A percentile compares a stretch with the other conserved stretches of the same genome.
These are phyloP conservation scores for Neurospora sp. DNA, from an alignment of 495 filamentous ascomycete genomes.

Conservation along the genomic window DNA sequence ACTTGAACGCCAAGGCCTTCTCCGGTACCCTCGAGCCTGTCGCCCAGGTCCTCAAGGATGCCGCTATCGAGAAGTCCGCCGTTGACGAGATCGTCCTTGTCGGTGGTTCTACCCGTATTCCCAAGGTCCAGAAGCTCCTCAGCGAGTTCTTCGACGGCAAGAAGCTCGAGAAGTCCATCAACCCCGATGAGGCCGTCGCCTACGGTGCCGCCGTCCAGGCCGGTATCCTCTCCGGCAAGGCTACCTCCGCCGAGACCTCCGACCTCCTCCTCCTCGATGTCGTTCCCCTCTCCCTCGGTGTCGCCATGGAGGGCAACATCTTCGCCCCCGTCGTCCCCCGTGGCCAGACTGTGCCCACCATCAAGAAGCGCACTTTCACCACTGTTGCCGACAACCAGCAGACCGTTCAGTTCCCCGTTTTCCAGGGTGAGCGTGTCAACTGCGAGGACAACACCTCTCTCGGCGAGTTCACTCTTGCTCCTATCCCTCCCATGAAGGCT, in stretches of 20 bases:
- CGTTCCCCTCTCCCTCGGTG: constrained; percentile 93
- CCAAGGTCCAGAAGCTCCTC: constrained; percentile 95
- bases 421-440: constrained; percentile 98
- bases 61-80: constrained; percentile 84
- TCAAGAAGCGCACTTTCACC: constrained; percentile 96
- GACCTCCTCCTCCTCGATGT: constrained; percentile 96
- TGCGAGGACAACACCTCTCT: constrained; percentile 99
- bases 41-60: constrained; percentile 95
- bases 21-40: constrained; percentile 93
- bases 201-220: constrained; percentile 99
- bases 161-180: constrained; percentile 99
- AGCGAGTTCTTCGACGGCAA: constrained; percentile 99
- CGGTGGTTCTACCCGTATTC: constrained; percentile 98
- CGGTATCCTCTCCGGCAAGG: constrained; percentile 95
- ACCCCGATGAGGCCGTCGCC: constrained; percentile 97
- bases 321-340: constrained; percentile 93
- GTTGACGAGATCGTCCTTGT: constrained; percentile 98
- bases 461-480: constrained; percentile 96
- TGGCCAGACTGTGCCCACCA: constrained; percentile 81
- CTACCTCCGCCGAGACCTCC: constrained; percentile 86
- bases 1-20: constrained; percentile 96
- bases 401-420: constrained; percentile 96
- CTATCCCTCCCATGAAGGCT: constrained; percentile 95
- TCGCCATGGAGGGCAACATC: constrained; percentile 99
- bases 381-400: constrained; percentile 95